phyloP scores from a whole-genome alignment of 1,139 yeast genomes.

The Magnusiomyces ingens region DNA sequence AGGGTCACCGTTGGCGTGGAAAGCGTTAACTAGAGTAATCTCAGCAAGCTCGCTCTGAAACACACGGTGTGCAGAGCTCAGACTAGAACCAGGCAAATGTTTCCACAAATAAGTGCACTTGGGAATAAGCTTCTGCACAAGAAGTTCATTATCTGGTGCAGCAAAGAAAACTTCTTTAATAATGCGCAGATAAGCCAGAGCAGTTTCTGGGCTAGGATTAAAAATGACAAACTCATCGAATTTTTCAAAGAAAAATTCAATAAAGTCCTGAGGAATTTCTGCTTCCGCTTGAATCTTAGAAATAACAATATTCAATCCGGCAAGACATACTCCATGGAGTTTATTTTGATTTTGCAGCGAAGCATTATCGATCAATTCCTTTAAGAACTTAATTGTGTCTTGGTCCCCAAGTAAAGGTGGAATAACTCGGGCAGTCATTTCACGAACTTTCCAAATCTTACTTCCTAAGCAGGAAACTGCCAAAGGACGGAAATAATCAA shows the following conservation, averaged over 20 bases:
- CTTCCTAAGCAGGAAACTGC: slow-evolving; percentile 45
- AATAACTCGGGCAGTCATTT: slow-evolving; percentile 70
- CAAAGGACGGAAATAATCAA: slow-evolving; percentile 44
- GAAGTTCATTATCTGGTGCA: neutral
- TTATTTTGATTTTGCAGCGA: slow-evolving; percentile 36
- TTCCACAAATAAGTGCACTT: slow-evolving; percentile 6
- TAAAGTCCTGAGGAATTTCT: slow-evolving; percentile 16
- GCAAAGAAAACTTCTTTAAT: slow-evolving; percentile 16
- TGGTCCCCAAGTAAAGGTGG: slow-evolving; percentile 42
- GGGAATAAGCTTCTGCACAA: slow-evolving; percentile 7
- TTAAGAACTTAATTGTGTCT: slow-evolving; percentile 23
- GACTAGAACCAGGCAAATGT: neutral
- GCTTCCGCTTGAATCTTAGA: slow-evolving; percentile 3
- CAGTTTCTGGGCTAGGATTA: slow-evolving; percentile 33
- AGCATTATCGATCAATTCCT: slow-evolving; percentile 18
- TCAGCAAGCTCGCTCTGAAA: slow-evolving; percentile 15
- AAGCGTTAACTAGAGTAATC: slow-evolving; percentile 5
- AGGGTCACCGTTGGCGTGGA: neutral
- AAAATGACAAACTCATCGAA: slow-evolving; percentile 23
- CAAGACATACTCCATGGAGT: slow-evolving; percentile 53
- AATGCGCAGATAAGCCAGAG: slow-evolving; percentile 37
- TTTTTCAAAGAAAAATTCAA: slow-evolving; percentile 19
- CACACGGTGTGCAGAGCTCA: slow-evolving; percentile 6
- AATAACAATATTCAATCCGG: slow-evolving; percentile 28
- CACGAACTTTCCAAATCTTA: slow-evolving; percentile 74